Evolutionary conservation across 306 rosid genomes (phyloP).

Genomic region (Morella rubra): DNA sequence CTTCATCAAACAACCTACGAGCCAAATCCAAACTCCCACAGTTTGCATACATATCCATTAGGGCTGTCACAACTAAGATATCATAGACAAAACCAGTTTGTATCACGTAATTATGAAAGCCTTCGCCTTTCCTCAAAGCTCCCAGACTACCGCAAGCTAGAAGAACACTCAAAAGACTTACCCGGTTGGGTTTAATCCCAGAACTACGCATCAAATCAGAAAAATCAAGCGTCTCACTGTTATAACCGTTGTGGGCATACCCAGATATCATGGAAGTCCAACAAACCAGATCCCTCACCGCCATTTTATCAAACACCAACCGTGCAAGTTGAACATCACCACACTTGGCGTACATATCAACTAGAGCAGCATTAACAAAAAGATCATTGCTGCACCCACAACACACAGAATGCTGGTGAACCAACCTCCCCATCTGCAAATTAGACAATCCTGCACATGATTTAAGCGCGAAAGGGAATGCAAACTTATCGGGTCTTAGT

Average conservation of each 20-base stretch:
- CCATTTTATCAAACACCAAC: constrained; percentile 29
- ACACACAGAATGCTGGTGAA: constrained; percentile 26
- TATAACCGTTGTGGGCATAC: constrained; percentile 29
- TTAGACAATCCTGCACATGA: constrained; percentile 30
- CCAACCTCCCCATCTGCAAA: constrained; percentile 21
- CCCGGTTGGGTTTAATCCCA: constrained; percentile 14
- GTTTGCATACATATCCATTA: constrained; percentile 28
- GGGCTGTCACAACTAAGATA: constrained; percentile 14
- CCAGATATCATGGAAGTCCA: constrained; percentile 33
- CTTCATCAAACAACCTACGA: constrained; percentile 22
- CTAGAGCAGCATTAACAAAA: constrained; percentile 23
- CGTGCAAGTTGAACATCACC: constrained; percentile 22
- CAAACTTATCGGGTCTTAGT: constrained; percentile 16
- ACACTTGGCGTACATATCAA: constrained; percentile 29
- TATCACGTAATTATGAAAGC: constrained; percentile 23
- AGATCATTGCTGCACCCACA: constrained; percentile 23
- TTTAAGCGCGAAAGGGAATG: constrained; percentile 30
- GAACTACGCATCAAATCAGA: constrained; percentile 21
- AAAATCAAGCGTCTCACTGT: constrained; percentile 18
- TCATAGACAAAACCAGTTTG: constrained; percentile 24
- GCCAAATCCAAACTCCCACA: constrained; percentile 30
- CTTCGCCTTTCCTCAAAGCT: constrained; percentile 24
- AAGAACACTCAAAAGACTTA: constrained; percentile 30
- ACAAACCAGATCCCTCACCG: constrained; percentile 23
- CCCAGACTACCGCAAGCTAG: constrained; percentile 22